phyloP scores from a whole-genome alignment of 257 asterid genomes.

The Solanum chaucha region DNA sequence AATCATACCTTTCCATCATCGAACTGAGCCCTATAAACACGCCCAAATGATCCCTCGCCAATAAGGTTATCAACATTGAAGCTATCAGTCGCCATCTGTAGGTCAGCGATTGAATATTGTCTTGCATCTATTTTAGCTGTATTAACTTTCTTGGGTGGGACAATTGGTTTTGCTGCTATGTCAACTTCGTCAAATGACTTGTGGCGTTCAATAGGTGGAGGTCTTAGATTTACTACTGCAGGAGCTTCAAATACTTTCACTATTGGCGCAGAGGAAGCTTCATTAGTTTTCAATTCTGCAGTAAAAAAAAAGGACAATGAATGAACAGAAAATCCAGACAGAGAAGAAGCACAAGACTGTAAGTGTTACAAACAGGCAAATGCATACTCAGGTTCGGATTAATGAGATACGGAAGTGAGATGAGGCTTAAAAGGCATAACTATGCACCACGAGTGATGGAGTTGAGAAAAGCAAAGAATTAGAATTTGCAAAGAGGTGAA shows the following conservation, averaged over 20 bases:
- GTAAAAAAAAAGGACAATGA: neutral
- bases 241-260: slow-evolving; percentile 52
- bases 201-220: slow-evolving; percentile 71
- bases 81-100: slow-evolving; percentile 92
- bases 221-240: slow-evolving; percentile 49
- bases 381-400: neutral
- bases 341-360: neutral
- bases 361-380: neutral
- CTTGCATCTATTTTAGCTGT: slow-evolving; percentile 52
- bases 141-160: slow-evolving; percentile 50
- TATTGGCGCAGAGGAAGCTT: slow-evolving; percentile 34
- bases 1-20: slow-evolving; percentile 65
- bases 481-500: neutral
- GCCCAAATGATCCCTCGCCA: slow-evolving; percentile 87
- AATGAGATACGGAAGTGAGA: neutral
- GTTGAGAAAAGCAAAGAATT: neutral
- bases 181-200: slow-evolving; percentile 83
- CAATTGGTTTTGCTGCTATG: slow-evolving; percentile 45
- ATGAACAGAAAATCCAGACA: neutral
- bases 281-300: slow-evolving; percentile 55
- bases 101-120: slow-evolving; percentile 67
- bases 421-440: neutral
- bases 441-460: neutral
- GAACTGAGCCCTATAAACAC: slow-evolving; percentile 76
- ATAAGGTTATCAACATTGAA: slow-evolving; percentile 67